Evolutionary conservation across 139 green algal species (phyloP), one percentile per base, ranked within the genome.

Genomic region (Chlorella vulgaris): DNA sequence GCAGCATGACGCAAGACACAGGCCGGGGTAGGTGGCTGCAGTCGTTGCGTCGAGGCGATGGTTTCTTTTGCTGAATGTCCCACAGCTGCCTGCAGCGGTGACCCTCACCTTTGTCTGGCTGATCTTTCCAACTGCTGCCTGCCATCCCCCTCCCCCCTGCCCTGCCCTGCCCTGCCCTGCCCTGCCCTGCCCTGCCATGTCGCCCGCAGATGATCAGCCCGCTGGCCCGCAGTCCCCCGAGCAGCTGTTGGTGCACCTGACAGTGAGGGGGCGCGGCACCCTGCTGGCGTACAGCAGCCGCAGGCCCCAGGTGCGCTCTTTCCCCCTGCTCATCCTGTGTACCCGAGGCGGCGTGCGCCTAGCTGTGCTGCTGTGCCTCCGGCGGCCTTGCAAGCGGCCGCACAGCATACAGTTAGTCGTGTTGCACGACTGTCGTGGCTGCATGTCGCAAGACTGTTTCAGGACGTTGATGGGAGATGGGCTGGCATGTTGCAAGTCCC

Each of bases 1-100:
- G 74, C 53, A 42, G 21, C 15, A 58, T 24, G 66, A 8, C 99
- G n/a, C 47, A 99, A 91, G 91, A 99, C 98, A n/a, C n/a, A n/a
- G n/a, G n/a, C 93, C 93, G 98, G 88, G 47, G 47, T 65, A 5
- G 22, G 31, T 70, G n/a, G 63, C 63, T 42, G 63, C 31, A 70
- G 33, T 22, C n/a, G 63, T 7, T 24, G 24, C 28, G 60, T 13
- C 60, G 7, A 33, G 60, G 7, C 7, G 22, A n/a, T n/a, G n/a
- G n/a, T n/a, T n/a, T n/a, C n/a, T n/a, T n/a, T n/a, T n/a, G n/a
- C n/a, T n/a, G n/a, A n/a, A n/a, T n/a, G n/a, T n/a, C n/a, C n/a
- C n/a, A n/a, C n/a, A n/a, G n/a, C n/a, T n/a, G n/a, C n/a, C n/a
- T n/a, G n/a, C n/a, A n/a, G n/a, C n/a, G n/a, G n/a, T n/a, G n/a